Percentiles rank a stretch among this genome's conserved stretches.
Conservation (phyloP, 2,329 filamentous ascomycete genomes). For the Colletotrichum gigasporum region DNA sequence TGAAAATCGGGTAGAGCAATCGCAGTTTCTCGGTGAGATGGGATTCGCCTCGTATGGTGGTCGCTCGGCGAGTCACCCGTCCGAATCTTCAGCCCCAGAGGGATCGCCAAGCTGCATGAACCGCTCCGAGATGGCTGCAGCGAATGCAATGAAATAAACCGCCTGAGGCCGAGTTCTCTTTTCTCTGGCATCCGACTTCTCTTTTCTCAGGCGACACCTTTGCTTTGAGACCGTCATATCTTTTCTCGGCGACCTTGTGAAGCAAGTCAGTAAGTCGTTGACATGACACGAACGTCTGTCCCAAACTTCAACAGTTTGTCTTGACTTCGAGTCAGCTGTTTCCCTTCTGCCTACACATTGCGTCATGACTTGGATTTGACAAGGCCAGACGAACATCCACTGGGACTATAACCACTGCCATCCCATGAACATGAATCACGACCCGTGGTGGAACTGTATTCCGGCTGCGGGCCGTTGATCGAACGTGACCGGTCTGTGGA, state of each 20-base stretch:
- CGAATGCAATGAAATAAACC: not conserved
- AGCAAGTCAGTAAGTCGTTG: not conserved
- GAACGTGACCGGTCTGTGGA: slow-evolving; percentile 27
- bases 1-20: not conserved
- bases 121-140: slow-evolving; percentile 19
- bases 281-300: not conserved
- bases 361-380: slow-evolving; percentile 27
- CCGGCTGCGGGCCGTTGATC: slow-evolving; percentile 11
- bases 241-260: too few relatives aligned
- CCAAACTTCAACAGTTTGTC: not conserved
- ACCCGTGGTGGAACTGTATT: slow-evolving; percentile 7
- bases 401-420: slow-evolving; percentile 17
- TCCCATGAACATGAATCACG: slow-evolving; percentile 29
- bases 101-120: slow-evolving; percentile 28
- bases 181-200: too few relatives aligned
- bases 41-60: not conserved
- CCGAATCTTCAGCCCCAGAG: not conserved
- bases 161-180: not conserved
- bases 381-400: slow-evolving; percentile 15
- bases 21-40: not conserved
- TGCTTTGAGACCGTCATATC: too few relatives aligned
- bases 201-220: too few relatives aligned
- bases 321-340: slow-evolving; percentile 23
- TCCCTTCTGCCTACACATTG: slow-evolving; percentile 7
- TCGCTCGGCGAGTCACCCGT: not conserved